Evolutionary conservation across 257 asterid species (phyloP).

Genomic region (Solanum etuberosum): DNA sequence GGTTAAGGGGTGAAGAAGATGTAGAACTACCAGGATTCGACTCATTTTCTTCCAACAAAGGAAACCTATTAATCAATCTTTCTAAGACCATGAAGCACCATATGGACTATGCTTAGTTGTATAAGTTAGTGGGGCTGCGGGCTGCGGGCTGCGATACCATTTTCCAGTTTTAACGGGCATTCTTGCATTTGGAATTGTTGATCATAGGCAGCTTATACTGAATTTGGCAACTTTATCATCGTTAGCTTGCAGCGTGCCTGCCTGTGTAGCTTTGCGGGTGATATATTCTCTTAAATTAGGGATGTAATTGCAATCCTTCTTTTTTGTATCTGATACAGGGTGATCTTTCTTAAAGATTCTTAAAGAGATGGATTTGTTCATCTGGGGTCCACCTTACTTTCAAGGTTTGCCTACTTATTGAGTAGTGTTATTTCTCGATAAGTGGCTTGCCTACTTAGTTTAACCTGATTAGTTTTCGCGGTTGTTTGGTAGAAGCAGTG

Average conservation of each 20-base stretch:
- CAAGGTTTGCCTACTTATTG: conserved; percentile 7
- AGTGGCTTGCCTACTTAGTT: background rate
- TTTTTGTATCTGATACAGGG: conserved; percentile 6
- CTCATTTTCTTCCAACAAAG: background rate
- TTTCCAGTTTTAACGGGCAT: background rate
- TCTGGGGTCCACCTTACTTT: conserved; percentile 27
- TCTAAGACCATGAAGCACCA: background rate
- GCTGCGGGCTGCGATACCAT: background rate
- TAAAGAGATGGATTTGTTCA: conserved; percentile 32
- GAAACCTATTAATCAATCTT: background rate
- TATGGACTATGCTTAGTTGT: background rate
- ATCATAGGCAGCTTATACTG: background rate
- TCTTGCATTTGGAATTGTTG: background rate
- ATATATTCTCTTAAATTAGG: background rate
- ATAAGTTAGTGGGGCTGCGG: background rate
- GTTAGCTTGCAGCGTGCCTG: background rate
- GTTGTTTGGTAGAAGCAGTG: background rate
- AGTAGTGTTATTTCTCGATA: background rate
- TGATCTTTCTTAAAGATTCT: background rate
- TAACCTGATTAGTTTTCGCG: background rate
- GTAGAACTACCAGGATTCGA: background rate
- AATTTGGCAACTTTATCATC: background rate
- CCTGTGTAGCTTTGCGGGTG: background rate
- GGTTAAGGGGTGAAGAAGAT: background rate
- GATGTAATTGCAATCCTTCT: background rate